These are phyloP conservation scores for Cyclocybe cylindracea DNA, from an alignment of 768 basidiomycete species.

Conservation along the genomic window DNA sequence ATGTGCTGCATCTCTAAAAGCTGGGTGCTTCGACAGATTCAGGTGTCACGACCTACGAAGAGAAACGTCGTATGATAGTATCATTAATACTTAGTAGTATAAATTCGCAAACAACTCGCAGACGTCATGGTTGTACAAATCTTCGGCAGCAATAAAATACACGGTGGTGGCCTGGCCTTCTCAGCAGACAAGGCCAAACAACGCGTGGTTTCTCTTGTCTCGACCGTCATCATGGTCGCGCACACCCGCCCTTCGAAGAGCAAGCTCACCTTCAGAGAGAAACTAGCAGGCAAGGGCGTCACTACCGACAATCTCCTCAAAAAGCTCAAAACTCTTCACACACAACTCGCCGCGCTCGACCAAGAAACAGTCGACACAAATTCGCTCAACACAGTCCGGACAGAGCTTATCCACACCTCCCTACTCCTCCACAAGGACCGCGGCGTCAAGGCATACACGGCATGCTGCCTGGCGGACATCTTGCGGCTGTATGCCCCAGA, in stretches of 20 bases:
- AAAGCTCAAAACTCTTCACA: constrained; percentile 79
- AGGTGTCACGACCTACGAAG: no score
- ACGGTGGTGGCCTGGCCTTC: no score
- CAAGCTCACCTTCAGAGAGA: constrained; percentile 79
- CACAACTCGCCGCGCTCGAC: constrained; percentile 78
- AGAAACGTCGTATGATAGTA: no score
- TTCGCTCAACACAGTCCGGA: constrained; percentile 69
- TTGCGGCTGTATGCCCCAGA: constrained; percentile 94
- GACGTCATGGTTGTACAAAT: no score
- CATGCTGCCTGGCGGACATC: constrained; percentile 93
- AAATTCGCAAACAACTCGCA: no score
- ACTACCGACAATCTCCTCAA: constrained; percentile 83
- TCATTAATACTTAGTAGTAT: no score
- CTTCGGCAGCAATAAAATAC: no score
- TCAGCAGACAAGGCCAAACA: constrained; percentile 38
- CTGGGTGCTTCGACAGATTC: no score
- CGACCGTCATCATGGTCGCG: constrained; percentile 57
- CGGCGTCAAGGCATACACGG: constrained; percentile 93
- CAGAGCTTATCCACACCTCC: constrained; percentile 77
- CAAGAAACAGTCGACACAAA: constrained; percentile 81
- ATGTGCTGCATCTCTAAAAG: no score
- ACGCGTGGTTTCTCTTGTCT: constrained; percentile 34
- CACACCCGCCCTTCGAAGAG: constrained; percentile 68
- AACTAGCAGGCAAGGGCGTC: constrained; percentile 74
- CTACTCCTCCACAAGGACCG: constrained; percentile 94